phyloP scores from a whole-genome alignment of 495 filamentous ascomycete genomes.

The Echria macrotheca region DNA sequence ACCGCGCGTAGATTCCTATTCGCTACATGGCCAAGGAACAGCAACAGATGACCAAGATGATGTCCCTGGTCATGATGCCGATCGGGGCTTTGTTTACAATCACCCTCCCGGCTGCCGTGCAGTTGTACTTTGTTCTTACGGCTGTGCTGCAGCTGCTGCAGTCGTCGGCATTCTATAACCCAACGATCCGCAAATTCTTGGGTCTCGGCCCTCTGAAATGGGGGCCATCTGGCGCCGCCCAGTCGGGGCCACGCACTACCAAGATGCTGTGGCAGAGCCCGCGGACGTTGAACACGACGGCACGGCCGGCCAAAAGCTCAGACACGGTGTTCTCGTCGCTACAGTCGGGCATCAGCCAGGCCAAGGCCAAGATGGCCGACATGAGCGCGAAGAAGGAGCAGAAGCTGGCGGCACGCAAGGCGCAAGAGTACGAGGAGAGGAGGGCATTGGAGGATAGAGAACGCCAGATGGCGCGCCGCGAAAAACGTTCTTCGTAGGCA shows the following conservation, averaged over 20 bases:
- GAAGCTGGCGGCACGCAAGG: slow-evolving; percentile 23
- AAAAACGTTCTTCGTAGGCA: too few species aligned
- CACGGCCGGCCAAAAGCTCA: slow-evolving; percentile 3
- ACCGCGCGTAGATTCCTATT: slow-evolving; percentile 24
- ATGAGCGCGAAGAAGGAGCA: slow-evolving; percentile 18
- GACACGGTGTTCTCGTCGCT: slow-evolving; percentile 19
- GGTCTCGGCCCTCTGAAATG: slow-evolving; percentile 45
- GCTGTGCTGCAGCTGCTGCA: slow-evolving; percentile 55
- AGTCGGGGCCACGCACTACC: not conserved
- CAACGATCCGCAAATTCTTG: slow-evolving; percentile 43
- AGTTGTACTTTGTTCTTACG: slow-evolving; percentile 63
- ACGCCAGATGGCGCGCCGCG: slow-evolving; percentile 27
- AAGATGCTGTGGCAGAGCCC: slow-evolving; percentile 34
- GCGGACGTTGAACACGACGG: slow-evolving; percentile 23
- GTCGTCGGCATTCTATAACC: slow-evolving; percentile 45
- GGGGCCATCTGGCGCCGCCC: not conserved
- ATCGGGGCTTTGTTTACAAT: slow-evolving; percentile 57
- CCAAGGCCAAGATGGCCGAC: slow-evolving; percentile 34
- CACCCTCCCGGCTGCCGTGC: slow-evolving; percentile 61
- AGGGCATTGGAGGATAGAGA: slow-evolving; percentile 40
- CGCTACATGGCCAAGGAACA: slow-evolving; percentile 30
- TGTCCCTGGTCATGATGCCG: slow-evolving; percentile 55
- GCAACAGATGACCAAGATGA: slow-evolving; percentile 40
- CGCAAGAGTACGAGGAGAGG: slow-evolving; percentile 43
- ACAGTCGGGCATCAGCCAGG: slow-evolving; percentile 21